phyloP scores from a whole-genome alignment of 495 filamentous ascomycete genomes.

The Xylaria nigripes region DNA sequence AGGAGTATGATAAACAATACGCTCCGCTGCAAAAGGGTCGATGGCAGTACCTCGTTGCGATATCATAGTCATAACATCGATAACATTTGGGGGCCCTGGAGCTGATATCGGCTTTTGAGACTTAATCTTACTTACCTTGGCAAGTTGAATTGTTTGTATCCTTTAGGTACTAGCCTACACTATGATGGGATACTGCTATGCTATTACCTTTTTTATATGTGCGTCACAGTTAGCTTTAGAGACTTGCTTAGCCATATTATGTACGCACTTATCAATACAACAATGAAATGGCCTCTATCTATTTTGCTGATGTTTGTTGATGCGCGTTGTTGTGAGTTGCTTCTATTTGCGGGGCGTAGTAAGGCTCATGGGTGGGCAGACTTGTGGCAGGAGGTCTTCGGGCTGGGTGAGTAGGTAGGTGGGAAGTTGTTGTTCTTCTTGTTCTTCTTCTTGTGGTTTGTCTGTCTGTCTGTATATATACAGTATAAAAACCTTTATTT shows the following conservation, averaged over 20 bases:
- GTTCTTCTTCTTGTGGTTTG: no score
- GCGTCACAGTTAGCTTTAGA: slow-evolving; percentile 3
- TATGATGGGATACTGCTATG: neutral
- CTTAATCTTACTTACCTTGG: neutral
- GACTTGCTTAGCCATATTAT: neutral
- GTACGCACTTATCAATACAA: neutral
- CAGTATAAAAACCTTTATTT: no score
- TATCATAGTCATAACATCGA: slow-evolving; percentile 1
- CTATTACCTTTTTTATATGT: no score
- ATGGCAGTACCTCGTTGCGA: neutral
- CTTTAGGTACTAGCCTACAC: neutral
- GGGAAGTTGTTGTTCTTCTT: no score
- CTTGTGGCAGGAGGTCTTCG: no score
- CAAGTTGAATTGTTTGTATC: slow-evolving; percentile 2
- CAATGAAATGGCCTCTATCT: no score
- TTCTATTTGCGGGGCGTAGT: no score
- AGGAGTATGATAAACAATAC: neutral
- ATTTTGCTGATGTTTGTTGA: neutral
- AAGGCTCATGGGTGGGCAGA: no score
- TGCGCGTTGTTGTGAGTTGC: no score
- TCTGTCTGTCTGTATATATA: neutral
- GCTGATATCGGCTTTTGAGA: neutral
- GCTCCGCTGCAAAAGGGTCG: neutral
- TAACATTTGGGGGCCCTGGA: slow-evolving; percentile 1
- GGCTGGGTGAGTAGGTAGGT: no score